These are phyloP conservation scores for Candida multigemmis DNA, from an alignment of 805 yeast species.

Conservation along the genomic window DNA sequence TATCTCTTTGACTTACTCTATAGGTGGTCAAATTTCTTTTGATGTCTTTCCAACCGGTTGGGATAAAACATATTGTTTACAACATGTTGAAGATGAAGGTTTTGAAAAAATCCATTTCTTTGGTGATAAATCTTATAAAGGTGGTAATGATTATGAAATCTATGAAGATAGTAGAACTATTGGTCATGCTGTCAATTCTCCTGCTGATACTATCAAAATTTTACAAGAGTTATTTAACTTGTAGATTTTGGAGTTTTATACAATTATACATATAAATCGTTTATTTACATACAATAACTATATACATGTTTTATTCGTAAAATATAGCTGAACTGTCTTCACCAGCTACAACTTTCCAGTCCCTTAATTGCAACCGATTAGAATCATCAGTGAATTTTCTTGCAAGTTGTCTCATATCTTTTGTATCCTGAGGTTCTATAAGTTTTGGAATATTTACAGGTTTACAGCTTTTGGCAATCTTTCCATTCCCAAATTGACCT, in stretches of 20 bases:
- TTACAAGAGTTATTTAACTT: constrained; percentile 73
- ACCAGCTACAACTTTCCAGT: constrained; percentile 41
- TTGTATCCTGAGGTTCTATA: constrained; percentile 42
- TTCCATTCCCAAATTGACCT: constrained; percentile 85
- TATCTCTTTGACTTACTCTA: constrained; percentile 84
- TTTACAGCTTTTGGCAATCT: constrained; percentile 45
- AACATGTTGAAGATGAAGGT: constrained; percentile 80
- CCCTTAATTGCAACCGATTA: constrained; percentile 37
- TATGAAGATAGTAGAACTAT: constrained; percentile 86
- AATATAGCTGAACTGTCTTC: constrained; percentile 52
- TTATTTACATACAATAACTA: constrained; percentile 2
- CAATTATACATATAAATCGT: background rate
- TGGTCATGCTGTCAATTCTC: constrained; percentile 88
- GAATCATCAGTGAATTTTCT: constrained; percentile 21
- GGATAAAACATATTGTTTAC: constrained; percentile 98
- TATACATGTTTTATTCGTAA: constrained; percentile 28
- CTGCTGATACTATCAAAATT: constrained; percentile 81
- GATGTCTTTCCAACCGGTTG: constrained; percentile 99
- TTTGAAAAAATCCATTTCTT: constrained; percentile 91
- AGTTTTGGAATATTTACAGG: constrained; percentile 49
- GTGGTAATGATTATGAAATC: constrained; percentile 99
- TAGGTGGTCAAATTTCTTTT: constrained; percentile 98
- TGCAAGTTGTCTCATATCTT: constrained; percentile 13
- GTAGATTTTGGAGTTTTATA: constrained; percentile 9
- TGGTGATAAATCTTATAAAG: constrained; percentile 95